phyloP scores from a whole-genome alignment of 1,284 basidiomycete species.

The Naganishia cerealis region DNA sequence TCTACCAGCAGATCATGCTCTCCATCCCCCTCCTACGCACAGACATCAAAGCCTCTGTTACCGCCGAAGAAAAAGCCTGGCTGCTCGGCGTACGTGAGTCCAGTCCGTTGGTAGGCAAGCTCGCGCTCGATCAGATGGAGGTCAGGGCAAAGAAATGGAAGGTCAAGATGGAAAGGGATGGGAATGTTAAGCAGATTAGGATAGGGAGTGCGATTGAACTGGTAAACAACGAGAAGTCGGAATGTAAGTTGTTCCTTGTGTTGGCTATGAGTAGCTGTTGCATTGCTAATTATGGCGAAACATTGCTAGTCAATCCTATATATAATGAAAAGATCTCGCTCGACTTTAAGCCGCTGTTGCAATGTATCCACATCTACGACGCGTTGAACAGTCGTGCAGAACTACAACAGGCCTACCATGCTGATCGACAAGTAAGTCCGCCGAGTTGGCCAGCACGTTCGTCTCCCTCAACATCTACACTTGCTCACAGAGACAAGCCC shows the following conservation, averaged over 20 bases:
- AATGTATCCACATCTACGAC: constrained; percentile 96
- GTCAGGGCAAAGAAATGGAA: constrained; percentile 80
- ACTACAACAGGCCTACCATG: constrained; percentile 87
- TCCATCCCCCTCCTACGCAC: constrained; percentile 84
- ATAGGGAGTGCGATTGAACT: constrained; percentile 93
- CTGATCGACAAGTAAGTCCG: constrained; percentile 78
- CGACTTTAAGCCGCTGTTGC: constrained; percentile 92
- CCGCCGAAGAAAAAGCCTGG: constrained; percentile 95
- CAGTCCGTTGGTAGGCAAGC: constrained; percentile 77
- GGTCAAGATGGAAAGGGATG: constrained; percentile 72
- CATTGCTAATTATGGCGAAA: neutral
- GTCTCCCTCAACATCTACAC: neutral
- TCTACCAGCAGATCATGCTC: constrained; percentile 87
- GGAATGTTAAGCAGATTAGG: constrained; percentile 59
- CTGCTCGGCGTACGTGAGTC: constrained; percentile 89
- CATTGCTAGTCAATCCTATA: constrained; percentile 63
- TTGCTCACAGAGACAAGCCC: constrained; percentile 79
- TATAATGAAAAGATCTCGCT: constrained; percentile 84
- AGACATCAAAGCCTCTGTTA: constrained; percentile 89
- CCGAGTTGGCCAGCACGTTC: neutral
- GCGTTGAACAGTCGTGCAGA: constrained; percentile 85
- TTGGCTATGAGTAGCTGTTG: neutral
- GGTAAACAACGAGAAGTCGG: constrained; percentile 88
- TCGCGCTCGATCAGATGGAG: constrained; percentile 90
- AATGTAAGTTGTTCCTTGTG: constrained; percentile 66